Evolutionary conservation across 2,329 filamentous ascomycete species (phyloP).

Genomic region (Phymatotrichopsis omnivora): DNA sequence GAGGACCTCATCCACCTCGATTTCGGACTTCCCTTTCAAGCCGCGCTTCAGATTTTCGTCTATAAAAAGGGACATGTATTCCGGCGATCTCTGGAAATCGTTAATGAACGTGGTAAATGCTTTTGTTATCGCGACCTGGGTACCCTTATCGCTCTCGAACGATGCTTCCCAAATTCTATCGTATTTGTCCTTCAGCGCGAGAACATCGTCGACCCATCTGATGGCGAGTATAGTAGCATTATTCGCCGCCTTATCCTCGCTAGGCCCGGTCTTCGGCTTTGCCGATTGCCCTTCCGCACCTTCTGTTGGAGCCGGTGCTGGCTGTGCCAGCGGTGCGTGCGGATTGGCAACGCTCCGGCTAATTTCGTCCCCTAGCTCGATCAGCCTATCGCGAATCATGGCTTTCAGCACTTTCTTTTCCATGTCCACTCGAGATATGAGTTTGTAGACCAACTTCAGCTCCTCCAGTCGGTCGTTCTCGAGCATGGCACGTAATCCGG

Average conservation of each 20-base stretch:
- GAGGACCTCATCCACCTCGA: conserved; percentile 70
- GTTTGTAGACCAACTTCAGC: conserved; percentile 66
- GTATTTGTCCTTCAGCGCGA: conserved; percentile 79
- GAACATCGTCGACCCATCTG: conserved; percentile 88
- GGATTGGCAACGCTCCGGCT: conserved; percentile 56
- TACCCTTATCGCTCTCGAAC: conserved; percentile 62
- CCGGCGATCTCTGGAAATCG: conserved; percentile 69
- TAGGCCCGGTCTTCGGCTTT: conserved; percentile 37
- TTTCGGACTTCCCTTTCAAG: conserved; percentile 83
- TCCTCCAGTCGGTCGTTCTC: conserved; percentile 76
- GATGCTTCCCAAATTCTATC: conserved; percentile 65
- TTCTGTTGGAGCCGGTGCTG: not conserved
- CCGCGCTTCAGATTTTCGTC: conserved; percentile 93
- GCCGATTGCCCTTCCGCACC: conserved; percentile 8
- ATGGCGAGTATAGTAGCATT: conserved; percentile 68
- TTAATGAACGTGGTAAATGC: conserved; percentile 95
- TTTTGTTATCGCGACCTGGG: conserved; percentile 73
- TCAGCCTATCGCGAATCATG: conserved; percentile 62
- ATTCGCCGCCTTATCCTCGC: conserved; percentile 43
- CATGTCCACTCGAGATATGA: conserved; percentile 66
- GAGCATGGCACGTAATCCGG: conserved; percentile 79
- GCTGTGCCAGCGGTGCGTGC: conserved; percentile 39
- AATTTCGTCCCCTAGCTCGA: conserved; percentile 71
- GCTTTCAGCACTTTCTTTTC: conserved; percentile 60
- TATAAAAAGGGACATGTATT: conserved; percentile 92